phyloP scores from a whole-genome alignment of 169 alveolate genomes.

The Cyclospora cayetanensis region DNA sequence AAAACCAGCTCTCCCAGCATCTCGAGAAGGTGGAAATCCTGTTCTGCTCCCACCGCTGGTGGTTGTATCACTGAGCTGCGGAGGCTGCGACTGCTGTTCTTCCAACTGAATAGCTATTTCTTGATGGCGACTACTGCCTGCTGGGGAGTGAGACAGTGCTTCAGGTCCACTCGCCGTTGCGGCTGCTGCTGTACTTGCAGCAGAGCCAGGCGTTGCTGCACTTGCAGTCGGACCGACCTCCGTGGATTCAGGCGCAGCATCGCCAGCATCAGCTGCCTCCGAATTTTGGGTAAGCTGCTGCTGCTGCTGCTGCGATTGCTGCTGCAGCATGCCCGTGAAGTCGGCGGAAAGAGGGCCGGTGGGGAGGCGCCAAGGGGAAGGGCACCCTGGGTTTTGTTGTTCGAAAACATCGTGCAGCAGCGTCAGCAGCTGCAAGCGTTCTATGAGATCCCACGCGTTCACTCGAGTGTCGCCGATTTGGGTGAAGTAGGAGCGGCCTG shows the following conservation, averaged over 20 bases:
- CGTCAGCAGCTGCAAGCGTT: slow-evolving; percentile 78
- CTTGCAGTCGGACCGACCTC: background rate
- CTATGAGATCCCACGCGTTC: slow-evolving; percentile 79
- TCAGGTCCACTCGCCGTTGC: background rate
- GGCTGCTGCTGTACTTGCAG: background rate
- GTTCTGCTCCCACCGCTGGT: too few species aligned
- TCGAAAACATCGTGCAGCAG: slow-evolving; percentile 75
- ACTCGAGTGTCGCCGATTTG: slow-evolving; percentile 80
- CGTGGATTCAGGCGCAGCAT: background rate
- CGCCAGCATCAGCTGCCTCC: background rate
- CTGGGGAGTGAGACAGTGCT: background rate
- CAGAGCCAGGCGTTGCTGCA: background rate
- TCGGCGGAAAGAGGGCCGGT: slow-evolving; percentile 73
- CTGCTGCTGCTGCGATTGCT: background rate
- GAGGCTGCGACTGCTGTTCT: too few species aligned
- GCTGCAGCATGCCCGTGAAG: background rate
- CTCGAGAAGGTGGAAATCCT: too few species aligned
- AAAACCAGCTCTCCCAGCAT: too few species aligned
- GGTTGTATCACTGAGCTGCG: too few species aligned
- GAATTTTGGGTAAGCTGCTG: background rate
- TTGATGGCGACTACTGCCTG: too few species aligned
- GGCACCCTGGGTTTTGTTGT: slow-evolving; percentile 80
- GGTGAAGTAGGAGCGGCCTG: slow-evolving; percentile 73
- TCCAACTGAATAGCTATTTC: too few species aligned
- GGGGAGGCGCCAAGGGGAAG: slow-evolving; percentile 82